A percentile compares a stretch with the other conserved stretches of the same genome.
phyloP scores from a whole-genome alignment of 2,329 filamentous ascomycete species.

The Ophiostoma australiae region DNA sequence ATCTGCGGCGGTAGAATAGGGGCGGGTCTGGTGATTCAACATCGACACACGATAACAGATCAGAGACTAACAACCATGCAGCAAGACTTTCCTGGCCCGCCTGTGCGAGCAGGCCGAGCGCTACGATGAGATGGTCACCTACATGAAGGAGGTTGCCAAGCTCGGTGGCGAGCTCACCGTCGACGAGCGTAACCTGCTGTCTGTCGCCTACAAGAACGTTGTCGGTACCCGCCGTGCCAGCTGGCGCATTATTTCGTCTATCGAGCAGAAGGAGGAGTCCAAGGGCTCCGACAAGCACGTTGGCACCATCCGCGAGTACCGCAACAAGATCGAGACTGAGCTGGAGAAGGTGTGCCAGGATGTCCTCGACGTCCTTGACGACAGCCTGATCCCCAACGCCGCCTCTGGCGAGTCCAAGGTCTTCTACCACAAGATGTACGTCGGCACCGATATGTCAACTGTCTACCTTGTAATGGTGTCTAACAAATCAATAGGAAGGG shows the following conservation, averaged over 20 bases:
- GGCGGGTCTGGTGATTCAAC: slow-evolving; percentile 6
- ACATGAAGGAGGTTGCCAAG: slow-evolving; percentile 99
- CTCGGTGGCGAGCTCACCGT: slow-evolving; percentile 74
- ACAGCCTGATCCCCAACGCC: slow-evolving; percentile 89
- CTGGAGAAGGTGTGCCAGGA: slow-evolving; percentile 97
- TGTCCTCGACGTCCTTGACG: slow-evolving; percentile 88
- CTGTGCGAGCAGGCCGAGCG: slow-evolving; percentile 99
- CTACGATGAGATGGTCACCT: slow-evolving; percentile 99
- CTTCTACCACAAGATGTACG: slow-evolving; percentile 99
- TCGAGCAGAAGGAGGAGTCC: slow-evolving; percentile 99
- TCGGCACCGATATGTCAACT: neutral
- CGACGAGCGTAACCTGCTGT: slow-evolving; percentile 97
- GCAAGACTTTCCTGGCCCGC: slow-evolving; percentile 99
- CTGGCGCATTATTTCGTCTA: slow-evolving; percentile 99
- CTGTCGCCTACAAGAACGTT: slow-evolving; percentile 99
- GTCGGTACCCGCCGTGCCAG: slow-evolving; percentile 96
- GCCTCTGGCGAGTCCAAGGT: slow-evolving; percentile 97
- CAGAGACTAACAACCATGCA: slow-evolving; percentile 40
- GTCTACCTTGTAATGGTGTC: neutral
- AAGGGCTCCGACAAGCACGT: slow-evolving; percentile 96
- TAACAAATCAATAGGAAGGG: slow-evolving; percentile 68
- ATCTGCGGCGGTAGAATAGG: slow-evolving; percentile 2
- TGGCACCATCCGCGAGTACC: slow-evolving; percentile 92
- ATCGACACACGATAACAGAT: neutral
- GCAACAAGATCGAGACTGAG: slow-evolving; percentile 95